A percentile compares a stretch with the other conserved stretches of the same genome.
phyloP scores from a whole-genome alignment of 768 basidiomycete genomes.

The Agrocybe praecox region DNA sequence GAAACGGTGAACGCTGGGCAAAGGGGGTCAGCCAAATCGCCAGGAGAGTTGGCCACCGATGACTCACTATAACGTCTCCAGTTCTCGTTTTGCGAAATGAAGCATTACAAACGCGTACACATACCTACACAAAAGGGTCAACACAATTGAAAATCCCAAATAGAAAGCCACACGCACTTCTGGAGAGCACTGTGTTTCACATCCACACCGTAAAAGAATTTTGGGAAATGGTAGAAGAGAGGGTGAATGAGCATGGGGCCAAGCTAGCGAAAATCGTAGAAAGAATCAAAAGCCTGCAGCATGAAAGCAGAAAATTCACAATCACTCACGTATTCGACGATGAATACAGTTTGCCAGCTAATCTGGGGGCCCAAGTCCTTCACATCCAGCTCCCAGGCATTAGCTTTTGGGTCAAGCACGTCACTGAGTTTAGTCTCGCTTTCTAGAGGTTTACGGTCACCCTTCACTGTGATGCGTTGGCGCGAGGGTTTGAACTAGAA shows the following conservation, averaged over 20 bases:
- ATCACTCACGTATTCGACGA: slow-evolving; percentile 89
- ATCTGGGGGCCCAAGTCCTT: slow-evolving; percentile 94
- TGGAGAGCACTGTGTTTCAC: slow-evolving; percentile 80
- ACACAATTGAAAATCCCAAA: too few species aligned
- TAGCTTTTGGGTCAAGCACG: slow-evolving; percentile 48
- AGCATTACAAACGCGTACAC: slow-evolving; percentile 76
- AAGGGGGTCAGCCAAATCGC: neutral
- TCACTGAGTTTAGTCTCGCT: slow-evolving; percentile 64
- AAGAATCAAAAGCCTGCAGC: neutral
- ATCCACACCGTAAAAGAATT: slow-evolving; percentile 66
- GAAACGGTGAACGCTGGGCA: slow-evolving; percentile 84
- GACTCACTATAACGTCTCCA: slow-evolving; percentile 89
- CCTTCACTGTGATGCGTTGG: slow-evolving; percentile 72
- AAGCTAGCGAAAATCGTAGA: slow-evolving; percentile 42
- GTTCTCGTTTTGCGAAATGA: slow-evolving; percentile 91
- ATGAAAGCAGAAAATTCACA: neutral
- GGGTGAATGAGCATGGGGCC: slow-evolving; percentile 93
- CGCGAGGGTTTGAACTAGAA: slow-evolving; percentile 69
- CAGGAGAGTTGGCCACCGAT: neutral
- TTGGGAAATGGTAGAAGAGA: slow-evolving; percentile 72
- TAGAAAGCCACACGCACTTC: slow-evolving; percentile 59
- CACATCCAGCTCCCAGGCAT: slow-evolving; percentile 68
- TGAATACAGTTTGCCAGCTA: slow-evolving; percentile 85
- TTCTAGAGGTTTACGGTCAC: slow-evolving; percentile 59
- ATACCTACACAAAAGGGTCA: slow-evolving; percentile 39